Evolutionary conservation across 1,139 yeast genomes (phyloP).

Genomic region (Geotrichum aggregatum): DNA sequence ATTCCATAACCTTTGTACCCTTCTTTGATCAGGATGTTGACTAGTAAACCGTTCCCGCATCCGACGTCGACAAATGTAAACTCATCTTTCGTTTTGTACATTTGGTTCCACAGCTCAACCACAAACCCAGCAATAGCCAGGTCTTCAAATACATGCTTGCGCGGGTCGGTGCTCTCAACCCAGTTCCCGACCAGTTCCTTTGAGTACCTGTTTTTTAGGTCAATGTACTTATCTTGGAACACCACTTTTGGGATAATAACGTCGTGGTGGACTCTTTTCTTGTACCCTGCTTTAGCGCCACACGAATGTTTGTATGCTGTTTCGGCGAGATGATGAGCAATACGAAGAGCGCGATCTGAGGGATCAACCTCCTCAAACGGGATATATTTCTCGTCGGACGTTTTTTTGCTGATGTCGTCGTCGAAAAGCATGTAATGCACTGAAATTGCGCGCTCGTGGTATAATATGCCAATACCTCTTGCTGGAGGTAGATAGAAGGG

Average conservation of each 20-base stretch:
- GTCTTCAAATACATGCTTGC: conserved; percentile 94
- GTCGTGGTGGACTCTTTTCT: conserved; percentile 85
- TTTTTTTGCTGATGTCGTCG: conserved; percentile 29
- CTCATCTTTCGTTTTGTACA: conserved; percentile 46
- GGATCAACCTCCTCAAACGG: conserved; percentile 22
- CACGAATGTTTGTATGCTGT: conserved; percentile 79
- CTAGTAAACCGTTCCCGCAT: conserved; percentile 90
- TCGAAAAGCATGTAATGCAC: conserved; percentile 74
- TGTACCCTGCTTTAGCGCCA: conserved; percentile 81
- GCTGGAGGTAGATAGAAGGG: conserved; percentile 90
- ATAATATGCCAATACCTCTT: conserved; percentile 71
- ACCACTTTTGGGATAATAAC: conserved; percentile 73
- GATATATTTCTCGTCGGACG: not conserved
- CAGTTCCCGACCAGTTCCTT: conserved; percentile 72
- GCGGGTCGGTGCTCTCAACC: conserved; percentile 92
- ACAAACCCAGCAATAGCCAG: conserved; percentile 92
- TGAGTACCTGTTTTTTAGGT: conserved; percentile 78
- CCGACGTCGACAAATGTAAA: conserved; percentile 86
- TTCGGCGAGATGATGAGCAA: conserved; percentile 71
- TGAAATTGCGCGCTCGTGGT: conserved; percentile 52
- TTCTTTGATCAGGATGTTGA: conserved; percentile 68
- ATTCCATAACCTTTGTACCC: conserved; percentile 82
- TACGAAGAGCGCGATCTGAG: conserved; percentile 65
- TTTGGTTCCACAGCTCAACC: conserved; percentile 76
- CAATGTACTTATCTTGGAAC: conserved; percentile 79